These are phyloP conservation scores for Phytopythium kandeliae DNA, from an alignment of 352 stramenopile genomes.

Conservation along the genomic window DNA sequence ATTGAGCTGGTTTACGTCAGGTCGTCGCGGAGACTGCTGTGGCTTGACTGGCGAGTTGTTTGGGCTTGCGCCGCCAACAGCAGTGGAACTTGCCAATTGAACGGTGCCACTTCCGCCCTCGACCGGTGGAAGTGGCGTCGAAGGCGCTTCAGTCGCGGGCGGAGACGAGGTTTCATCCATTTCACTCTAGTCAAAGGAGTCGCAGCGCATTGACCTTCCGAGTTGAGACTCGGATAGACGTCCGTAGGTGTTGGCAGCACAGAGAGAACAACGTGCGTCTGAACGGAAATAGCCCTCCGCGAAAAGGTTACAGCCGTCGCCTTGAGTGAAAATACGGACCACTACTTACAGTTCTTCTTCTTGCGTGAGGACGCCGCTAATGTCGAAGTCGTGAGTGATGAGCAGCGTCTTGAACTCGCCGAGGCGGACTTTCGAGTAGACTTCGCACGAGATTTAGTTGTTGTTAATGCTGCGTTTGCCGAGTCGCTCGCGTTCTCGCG, in stretches of 20 bases:
- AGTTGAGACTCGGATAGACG: no score
- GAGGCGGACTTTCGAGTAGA: background rate
- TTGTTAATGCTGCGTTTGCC: background rate
- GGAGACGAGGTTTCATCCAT: background rate
- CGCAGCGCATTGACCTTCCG: background rate
- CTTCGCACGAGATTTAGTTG: no score
- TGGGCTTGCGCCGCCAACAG: background rate
- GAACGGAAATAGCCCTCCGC: background rate
- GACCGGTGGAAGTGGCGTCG: background rate
- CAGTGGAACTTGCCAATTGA: background rate
- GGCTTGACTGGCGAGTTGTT: background rate
- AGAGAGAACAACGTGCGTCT: no score
- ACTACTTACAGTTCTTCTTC: constrained; percentile 1
- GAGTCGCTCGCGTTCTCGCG: background rate
- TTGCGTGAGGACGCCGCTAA: background rate
- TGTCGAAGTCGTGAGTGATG: background rate
- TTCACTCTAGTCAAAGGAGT: background rate
- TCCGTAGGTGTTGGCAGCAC: no score
- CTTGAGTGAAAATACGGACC: background rate
- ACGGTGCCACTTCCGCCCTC: background rate
- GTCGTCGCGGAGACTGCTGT: constrained; percentile 12
- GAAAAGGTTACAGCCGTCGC: background rate
- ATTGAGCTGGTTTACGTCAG: constrained; percentile 27
- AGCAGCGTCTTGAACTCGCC: background rate
- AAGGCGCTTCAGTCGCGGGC: background rate